Evolutionary conservation across 2,329 filamentous ascomycete genomes (phyloP).

Genomic region (Chrysoporthe puriensis): DNA sequence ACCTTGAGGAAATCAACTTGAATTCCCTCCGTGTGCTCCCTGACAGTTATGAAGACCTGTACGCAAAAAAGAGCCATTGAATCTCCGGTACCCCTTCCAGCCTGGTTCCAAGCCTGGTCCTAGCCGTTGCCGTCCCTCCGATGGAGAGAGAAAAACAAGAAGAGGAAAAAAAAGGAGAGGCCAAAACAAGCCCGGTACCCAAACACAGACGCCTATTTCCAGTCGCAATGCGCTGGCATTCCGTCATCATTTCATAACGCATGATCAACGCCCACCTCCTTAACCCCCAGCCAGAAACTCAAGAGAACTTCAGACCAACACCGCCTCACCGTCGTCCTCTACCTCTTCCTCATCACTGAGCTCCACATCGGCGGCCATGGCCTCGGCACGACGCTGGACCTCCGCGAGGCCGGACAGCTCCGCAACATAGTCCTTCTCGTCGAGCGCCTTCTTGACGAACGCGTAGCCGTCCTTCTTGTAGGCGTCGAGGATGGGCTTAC

Average conservation of each 20-base stretch:
- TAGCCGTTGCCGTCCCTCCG: not conserved
- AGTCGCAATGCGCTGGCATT: constrained; percentile 6
- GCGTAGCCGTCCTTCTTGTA: constrained; percentile 73
- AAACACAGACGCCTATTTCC: constrained; percentile 7
- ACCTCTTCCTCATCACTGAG: constrained; percentile 59
- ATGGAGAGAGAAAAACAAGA: not conserved
- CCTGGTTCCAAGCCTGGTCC: not conserved
- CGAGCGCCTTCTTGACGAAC: constrained; percentile 75
- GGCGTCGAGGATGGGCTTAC: constrained; percentile 67
- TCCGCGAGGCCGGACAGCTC: constrained; percentile 76
- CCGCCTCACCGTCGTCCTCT: constrained; percentile 58
- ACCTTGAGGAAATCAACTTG: not conserved
- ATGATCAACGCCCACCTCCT: not conserved
- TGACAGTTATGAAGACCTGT: not conserved
- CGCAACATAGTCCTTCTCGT: constrained; percentile 77
- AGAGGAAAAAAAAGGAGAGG: not conserved
- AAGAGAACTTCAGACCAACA: constrained; percentile 44
- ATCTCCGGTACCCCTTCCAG: not conserved
- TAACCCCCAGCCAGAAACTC: not conserved
- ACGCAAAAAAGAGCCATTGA: not conserved
- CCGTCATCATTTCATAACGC: constrained; percentile 2
- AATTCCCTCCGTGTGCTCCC: not conserved
- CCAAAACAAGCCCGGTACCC: not conserved
- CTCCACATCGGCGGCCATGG: constrained; percentile 57
- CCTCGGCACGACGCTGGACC: constrained; percentile 65